Percentiles rank a stretch among this genome's conserved stretches.
Conservation (phyloP, 805 yeast genomes). For the Pichia deserticola region DNA sequence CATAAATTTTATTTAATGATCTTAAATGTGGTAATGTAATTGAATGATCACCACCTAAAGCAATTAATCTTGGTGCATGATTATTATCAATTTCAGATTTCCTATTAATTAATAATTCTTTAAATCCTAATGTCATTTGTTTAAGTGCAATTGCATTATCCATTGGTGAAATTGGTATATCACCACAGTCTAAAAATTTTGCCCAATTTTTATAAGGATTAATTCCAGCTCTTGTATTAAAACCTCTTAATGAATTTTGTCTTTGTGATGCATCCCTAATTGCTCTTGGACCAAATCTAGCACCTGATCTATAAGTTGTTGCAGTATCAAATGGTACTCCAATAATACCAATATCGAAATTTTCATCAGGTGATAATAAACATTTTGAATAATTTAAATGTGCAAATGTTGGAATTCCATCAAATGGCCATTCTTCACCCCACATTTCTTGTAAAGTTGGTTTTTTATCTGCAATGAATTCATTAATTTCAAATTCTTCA, state of each 20-base stretch:
- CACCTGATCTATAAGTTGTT: conserved; percentile 70
- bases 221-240: conserved; percentile 48
- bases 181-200: conserved; percentile 46
- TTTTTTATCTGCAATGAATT: background rate
- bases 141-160: conserved; percentile 45
- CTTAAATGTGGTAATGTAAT: conserved; percentile 66
- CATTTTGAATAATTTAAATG: conserved; percentile 60
- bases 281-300: conserved; percentile 75
- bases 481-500: background rate
- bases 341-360: conserved; percentile 62
- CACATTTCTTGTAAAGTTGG: conserved; percentile 29
- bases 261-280: conserved; percentile 64
- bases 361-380: conserved; percentile 35
- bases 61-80: conserved; percentile 54
- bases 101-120: conserved; percentile 40
- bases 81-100: conserved; percentile 18
- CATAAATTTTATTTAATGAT: conserved; percentile 52
- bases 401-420: conserved; percentile 66
- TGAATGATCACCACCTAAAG: conserved; percentile 82
- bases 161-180: conserved; percentile 54
- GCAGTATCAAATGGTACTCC: conserved; percentile 87
- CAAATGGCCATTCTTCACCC: conserved; percentile 71
- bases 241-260: conserved; percentile 62
- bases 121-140: conserved; percentile 49
- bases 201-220: conserved; percentile 49